phyloP scores from a whole-genome alignment of 2,329 filamentous ascomycete genomes.

The Diatrype stigma region DNA sequence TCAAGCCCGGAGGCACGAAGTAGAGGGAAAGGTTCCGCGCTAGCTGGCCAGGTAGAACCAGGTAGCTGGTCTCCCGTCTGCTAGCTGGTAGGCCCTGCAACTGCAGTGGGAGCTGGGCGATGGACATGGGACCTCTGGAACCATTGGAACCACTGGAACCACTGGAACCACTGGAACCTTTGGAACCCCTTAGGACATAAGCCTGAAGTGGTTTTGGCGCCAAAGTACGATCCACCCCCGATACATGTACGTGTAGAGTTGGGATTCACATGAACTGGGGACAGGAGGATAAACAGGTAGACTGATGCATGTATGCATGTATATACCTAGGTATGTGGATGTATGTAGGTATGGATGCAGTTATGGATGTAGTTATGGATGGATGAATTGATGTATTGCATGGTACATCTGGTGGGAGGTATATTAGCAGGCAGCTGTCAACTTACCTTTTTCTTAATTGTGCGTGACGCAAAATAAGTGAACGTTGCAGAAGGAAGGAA shows the following conservation, averaged over 20 bases:
- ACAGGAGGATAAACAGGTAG: background rate
- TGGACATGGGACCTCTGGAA: background rate
- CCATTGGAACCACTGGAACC: background rate
- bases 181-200: background rate
- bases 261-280: background rate
- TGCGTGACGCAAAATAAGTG: background rate
- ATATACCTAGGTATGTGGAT: conserved; percentile 1
- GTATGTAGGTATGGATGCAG: background rate
- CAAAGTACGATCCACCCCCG: background rate
- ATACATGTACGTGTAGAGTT: background rate
- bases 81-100: background rate
- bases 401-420: background rate
- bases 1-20: background rate
- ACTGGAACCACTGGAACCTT: background rate
- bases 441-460: background rate
- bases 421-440: too few species aligned
- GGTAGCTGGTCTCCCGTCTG: background rate
- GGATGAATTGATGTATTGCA: background rate
- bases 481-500: background rate
- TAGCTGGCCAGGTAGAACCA: conserved; percentile 1
- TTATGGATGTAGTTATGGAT: background rate
- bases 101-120: background rate
- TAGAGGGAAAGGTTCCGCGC: background rate
- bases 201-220: background rate
- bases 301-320: background rate